phyloP scores from a whole-genome alignment of 805 yeast species.

The Wickerhamiella azyma region DNA sequence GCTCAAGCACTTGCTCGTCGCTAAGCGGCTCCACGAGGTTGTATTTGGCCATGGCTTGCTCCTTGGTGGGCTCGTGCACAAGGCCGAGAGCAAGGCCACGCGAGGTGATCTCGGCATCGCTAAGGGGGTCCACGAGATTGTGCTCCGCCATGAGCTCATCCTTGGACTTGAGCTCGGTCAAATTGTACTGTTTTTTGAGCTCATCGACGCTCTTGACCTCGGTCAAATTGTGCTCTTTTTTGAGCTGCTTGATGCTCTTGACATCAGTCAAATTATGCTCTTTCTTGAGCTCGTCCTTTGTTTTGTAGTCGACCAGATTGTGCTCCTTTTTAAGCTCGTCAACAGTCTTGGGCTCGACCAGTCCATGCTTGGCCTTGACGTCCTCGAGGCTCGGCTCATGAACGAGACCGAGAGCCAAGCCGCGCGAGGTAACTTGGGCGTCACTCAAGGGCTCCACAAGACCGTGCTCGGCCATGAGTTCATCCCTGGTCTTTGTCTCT shows the following conservation, averaged over 20 bases:
- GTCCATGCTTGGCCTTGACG: constrained; percentile 2
- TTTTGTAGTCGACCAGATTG: constrained; percentile 9
- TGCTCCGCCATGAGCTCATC: no score
- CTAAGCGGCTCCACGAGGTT: constrained; percentile 37
- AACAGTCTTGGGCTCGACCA: no score
- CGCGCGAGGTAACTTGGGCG: not conserved
- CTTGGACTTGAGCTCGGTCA: not conserved
- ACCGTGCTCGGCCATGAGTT: constrained; percentile 2
- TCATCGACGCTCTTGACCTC: constrained; percentile 14
- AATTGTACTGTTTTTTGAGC: constrained; percentile 1
- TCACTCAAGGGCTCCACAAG: not conserved
- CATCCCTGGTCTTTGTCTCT: constrained; percentile 3
- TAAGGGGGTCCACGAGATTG: not conserved
- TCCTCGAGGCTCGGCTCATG: constrained; percentile 34
- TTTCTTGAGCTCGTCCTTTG: constrained; percentile 6
- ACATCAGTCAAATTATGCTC: constrained; percentile 10
- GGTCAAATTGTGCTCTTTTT: constrained; percentile 6
- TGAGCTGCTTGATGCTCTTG: not conserved
- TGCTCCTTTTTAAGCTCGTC: constrained; percentile 1
- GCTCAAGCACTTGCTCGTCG: not conserved
- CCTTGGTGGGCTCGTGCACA: no score
- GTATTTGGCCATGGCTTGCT: constrained; percentile 40
- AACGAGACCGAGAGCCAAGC: constrained; percentile 3
- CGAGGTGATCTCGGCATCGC: constrained; percentile 41
- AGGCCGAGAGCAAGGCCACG: no score